A percentile compares a stretch with the other conserved stretches of the same genome.
These are phyloP conservation scores for Hypocreales sp. DNA, from an alignment of 2,329 filamentous ascomycete species.

Conservation along the genomic window DNA sequence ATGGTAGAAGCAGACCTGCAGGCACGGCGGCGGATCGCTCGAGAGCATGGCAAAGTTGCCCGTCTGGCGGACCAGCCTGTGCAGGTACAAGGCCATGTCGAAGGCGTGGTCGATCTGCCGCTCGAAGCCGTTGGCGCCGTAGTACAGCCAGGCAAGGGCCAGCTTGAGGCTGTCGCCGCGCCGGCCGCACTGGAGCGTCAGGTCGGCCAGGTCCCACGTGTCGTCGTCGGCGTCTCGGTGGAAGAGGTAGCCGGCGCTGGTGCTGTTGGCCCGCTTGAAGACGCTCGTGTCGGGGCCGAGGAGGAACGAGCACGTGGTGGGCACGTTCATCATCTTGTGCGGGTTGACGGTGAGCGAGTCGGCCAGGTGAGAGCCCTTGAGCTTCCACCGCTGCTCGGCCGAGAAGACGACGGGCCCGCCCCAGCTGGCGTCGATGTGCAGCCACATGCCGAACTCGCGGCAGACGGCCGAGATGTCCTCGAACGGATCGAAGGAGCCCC, in stretches of 20 bases:
- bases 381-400: slow-evolving; percentile 41
- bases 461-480: slow-evolving; percentile 54
- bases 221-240: slow-evolving; percentile 43
- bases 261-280: slow-evolving; percentile 73
- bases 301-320: slow-evolving; percentile 81
- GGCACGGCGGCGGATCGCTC: slow-evolving; percentile 64
- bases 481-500: slow-evolving; percentile 80
- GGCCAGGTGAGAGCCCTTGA: slow-evolving; percentile 58
- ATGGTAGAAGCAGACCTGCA: slow-evolving; percentile 94
- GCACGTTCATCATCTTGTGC: slow-evolving; percentile 93
- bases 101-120: slow-evolving; percentile 59
- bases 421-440: slow-evolving; percentile 90
- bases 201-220: slow-evolving; percentile 77
- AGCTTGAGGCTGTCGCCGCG: slow-evolving; percentile 77
- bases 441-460: slow-evolving; percentile 60
- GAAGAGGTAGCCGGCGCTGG: slow-evolving; percentile 77
- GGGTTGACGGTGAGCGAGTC: slow-evolving; percentile 80
- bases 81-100: slow-evolving; percentile 53
- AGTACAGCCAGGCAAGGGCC: slow-evolving; percentile 78
- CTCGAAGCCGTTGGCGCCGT: slow-evolving; percentile 62
- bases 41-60: slow-evolving; percentile 57
- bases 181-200: slow-evolving; percentile 87
- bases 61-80: slow-evolving; percentile 35
- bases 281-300: slow-evolving; percentile 59
- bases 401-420: slow-evolving; percentile 75